A percentile compares a stretch with the other conserved stretches of the same genome.
These are phyloP conservation scores for Lactifluus subvellereus DNA, from an alignment of 768 basidiomycete genomes.

Conservation along the genomic window DNA sequence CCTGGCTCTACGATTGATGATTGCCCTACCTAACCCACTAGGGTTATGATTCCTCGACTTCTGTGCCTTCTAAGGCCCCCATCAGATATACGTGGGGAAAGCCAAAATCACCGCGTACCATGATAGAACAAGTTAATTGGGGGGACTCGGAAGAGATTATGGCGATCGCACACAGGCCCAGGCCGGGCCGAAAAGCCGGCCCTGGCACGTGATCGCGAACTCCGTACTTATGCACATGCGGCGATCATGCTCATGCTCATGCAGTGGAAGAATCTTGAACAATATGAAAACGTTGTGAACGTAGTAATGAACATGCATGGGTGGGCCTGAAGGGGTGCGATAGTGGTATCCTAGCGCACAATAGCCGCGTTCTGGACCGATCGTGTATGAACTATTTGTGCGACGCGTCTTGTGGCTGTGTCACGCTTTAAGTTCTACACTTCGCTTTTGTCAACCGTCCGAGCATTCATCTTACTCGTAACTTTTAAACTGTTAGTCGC, in stretches of 20 bases:
- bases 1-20: slow-evolving; percentile 86
- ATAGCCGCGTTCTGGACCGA: no score
- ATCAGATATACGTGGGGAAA: background rate
- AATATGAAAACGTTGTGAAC: no score
- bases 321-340: background rate
- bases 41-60: slow-evolving; percentile 59
- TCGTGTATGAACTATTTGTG: background rate
- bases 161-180: background rate
- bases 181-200: background rate
- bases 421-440: background rate
- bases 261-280: no score
- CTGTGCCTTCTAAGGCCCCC: slow-evolving; percentile 39
- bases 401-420: background rate
- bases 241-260: no score
- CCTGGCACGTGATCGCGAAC: background rate
- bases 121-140: background rate
- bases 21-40: slow-evolving; percentile 87
- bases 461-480: background rate
- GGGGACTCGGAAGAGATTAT: no score
- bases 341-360: background rate
- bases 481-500: background rate
- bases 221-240: no score
- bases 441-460: background rate
- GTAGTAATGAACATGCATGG: no score
- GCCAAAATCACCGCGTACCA: slow-evolving; percentile 1